Base-by-base conservation (phyloP, 441 rosid genomes). In the Populus hybrid region DNA sequence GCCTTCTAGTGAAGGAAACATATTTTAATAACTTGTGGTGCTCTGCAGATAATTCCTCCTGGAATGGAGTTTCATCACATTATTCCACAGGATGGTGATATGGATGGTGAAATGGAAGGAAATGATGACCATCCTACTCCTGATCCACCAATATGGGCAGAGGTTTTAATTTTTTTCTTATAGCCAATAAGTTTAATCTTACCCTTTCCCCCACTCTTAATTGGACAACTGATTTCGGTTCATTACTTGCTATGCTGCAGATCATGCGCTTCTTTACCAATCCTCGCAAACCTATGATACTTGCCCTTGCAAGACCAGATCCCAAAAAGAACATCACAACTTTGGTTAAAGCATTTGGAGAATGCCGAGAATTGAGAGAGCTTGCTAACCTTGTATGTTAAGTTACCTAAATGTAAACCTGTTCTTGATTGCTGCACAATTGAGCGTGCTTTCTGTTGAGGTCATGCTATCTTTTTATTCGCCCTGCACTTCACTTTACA, bases 31-130 rank as follows among this genome's bases (percentile, higher is more conserved):
- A 23, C 67, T 3, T 20, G 57, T 46, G 57, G 16, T 46, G 20
- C 80, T 76, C 20, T 78, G 77, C 84, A 96, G 99, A 88, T 85
- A 54, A 96, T 96, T 80, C 97, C 99, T 84, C 99, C 98, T 30
- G 98, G 99, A 80, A 96, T 94, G 97, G 99, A 96, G 77, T 94
- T 96, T 85, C 91, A 92, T 83, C 97, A 96, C 79, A 88, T 96
- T 85, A 86, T 90, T 81, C 94, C 94, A 1, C 91, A 88, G 77
- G 95, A 92, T 81, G 91, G 89, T 72, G 98, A 93, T 78, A 75
- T 85, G 78, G 96, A 96, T 78, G 92, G 90, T 42, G 98, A 94
- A 79, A 73, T 71, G 69, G 93, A 87, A 76, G 86, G 86, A 84
- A 85, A 77, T 72, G 97, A 87, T 38, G 95, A 92, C 72, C 82